phyloP scores from a whole-genome alignment of 2,329 filamentous ascomycete species.

The Monilinia aucupariae region DNA sequence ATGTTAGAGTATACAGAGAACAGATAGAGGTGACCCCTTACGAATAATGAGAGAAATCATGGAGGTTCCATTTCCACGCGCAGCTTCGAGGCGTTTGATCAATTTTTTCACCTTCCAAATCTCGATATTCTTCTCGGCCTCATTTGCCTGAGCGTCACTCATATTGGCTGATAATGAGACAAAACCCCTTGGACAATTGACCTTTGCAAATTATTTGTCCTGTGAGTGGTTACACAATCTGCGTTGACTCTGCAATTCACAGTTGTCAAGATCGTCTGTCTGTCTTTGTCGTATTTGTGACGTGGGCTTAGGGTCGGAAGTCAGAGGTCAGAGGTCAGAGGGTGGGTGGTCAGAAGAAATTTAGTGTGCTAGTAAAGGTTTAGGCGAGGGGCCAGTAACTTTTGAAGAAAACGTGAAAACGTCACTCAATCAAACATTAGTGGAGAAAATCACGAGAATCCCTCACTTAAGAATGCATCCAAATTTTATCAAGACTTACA shows the following conservation, averaged over 20 bases:
- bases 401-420: neutral
- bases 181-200: conserved; percentile 9
- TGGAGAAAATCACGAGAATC: neutral
- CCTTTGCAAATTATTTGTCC: neutral
- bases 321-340: neutral
- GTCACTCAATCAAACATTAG: neutral
- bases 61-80: conserved; percentile 95
- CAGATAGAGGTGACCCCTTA: conserved; percentile 43
- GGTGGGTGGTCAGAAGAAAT: conserved; percentile 6
- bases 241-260: conserved; percentile 15
- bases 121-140: conserved; percentile 95
- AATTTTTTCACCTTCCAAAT: conserved; percentile 99
- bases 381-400: conserved; percentile 10
- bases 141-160: conserved; percentile 80
- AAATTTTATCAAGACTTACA: neutral
- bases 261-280: conserved; percentile 14
- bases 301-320: conserved; percentile 6
- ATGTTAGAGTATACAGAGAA: conserved; percentile 9
- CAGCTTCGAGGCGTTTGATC: conserved; percentile 96
- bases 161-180: conserved; percentile 51
- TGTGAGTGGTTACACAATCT: conserved; percentile 8
- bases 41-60: conserved; percentile 99
- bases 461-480: neutral
- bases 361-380: conserved; percentile 12
- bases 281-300: conserved; percentile 12